phyloP scores from a whole-genome alignment of 2,329 filamentous ascomycete species.

The Thielaviopsis musarum region DNA sequence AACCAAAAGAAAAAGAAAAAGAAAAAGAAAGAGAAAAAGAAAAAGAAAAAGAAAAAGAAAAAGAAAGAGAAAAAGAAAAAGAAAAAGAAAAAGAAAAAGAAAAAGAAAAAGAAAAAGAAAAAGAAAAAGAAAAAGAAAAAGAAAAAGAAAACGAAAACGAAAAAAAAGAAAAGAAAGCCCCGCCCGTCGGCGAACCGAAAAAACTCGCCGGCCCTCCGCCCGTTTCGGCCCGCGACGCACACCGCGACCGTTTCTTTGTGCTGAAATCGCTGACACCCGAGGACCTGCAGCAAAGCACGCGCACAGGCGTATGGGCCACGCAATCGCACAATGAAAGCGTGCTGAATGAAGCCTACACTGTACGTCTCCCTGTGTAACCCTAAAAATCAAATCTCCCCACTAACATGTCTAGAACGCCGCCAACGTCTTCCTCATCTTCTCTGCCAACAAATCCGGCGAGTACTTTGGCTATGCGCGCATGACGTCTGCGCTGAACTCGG shows the following conservation, averaged over 20 bases:
- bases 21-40: background rate
- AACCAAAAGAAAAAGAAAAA: background rate
- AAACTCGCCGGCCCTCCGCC: background rate
- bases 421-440: slow-evolving; percentile 84
- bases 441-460: slow-evolving; percentile 91
- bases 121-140: background rate
- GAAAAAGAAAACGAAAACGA: background rate
- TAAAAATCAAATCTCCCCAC: slow-evolving; percentile 6
- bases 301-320: slow-evolving; percentile 81
- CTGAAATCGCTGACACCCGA: slow-evolving; percentile 85
- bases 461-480: slow-evolving; percentile 93
- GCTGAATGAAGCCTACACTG: slow-evolving; percentile 70
- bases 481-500: slow-evolving; percentile 66
- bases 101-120: background rate
- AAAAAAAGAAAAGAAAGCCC: background rate
- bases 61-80: background rate
- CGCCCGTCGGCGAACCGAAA: background rate
- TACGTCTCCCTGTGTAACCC: slow-evolving; percentile 23
- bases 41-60: background rate
- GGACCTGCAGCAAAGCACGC: slow-evolving; percentile 76
- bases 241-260: slow-evolving; percentile 57
- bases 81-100: background rate
- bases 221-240: background rate
- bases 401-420: slow-evolving; percentile 44
- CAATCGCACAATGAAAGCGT: slow-evolving; percentile 82